Evolutionary conservation across 768 basidiomycete genomes (phyloP).

Genomic region (Suillus alpinus): DNA sequence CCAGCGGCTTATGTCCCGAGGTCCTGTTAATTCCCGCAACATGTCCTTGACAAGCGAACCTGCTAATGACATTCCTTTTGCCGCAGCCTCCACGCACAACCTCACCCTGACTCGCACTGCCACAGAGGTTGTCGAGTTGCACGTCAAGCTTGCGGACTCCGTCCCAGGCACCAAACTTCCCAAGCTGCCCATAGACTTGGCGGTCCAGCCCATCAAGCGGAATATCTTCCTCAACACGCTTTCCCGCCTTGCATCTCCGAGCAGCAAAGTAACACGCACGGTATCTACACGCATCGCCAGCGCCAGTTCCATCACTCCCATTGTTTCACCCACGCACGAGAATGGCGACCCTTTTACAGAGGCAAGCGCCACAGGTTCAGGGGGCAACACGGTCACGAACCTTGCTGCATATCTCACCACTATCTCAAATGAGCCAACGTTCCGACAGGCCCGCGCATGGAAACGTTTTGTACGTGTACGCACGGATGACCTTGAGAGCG

Average conservation of each 20-base stretch:
- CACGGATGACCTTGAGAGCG: slow-evolving; percentile 85
- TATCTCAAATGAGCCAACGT: slow-evolving; percentile 60
- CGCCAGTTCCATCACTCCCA: slow-evolving; percentile 40
- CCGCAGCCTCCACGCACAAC: slow-evolving; percentile 82
- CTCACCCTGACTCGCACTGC: slow-evolving; percentile 80
- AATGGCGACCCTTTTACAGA: slow-evolving; percentile 56
- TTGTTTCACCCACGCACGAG: slow-evolving; percentile 54
- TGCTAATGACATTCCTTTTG: slow-evolving; percentile 29
- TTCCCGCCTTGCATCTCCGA: slow-evolving; percentile 76
- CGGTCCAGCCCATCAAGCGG: slow-evolving; percentile 56
- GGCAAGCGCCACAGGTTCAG: slow-evolving; percentile 12
- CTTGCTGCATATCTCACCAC: slow-evolving; percentile 81
- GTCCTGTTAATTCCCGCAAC: slow-evolving; percentile 13
- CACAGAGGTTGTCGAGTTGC: slow-evolving; percentile 77
- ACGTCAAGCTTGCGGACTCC: slow-evolving; percentile 71
- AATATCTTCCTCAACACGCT: slow-evolving; percentile 85
- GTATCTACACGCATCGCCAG: slow-evolving; percentile 33
- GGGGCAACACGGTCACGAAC: slow-evolving; percentile 56
- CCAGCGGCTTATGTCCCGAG: slow-evolving; percentile 8
- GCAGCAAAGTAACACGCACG: slow-evolving; percentile 47
- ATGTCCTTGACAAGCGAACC: slow-evolving; percentile 15
- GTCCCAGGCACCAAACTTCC: slow-evolving; percentile 58
- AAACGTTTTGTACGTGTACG: slow-evolving; percentile 83
- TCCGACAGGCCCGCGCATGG: slow-evolving; percentile 73
- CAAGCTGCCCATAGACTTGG: slow-evolving; percentile 56